These are phyloP conservation scores for Suillus ampliporus DNA, from an alignment of 768 basidiomycete genomes.

Conservation along the genomic window DNA sequence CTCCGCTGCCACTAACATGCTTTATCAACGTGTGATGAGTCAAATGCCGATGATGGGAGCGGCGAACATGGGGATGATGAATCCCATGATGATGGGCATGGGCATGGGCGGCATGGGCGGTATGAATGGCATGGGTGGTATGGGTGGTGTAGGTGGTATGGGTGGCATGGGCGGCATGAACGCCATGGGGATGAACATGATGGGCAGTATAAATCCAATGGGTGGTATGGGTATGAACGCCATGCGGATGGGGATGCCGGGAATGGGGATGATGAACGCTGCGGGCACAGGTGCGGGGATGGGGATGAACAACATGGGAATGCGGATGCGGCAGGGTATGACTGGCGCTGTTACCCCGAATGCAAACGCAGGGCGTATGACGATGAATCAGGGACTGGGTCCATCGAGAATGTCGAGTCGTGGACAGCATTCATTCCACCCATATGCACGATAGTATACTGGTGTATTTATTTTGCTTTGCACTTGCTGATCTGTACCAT, in stretches of 20 bases:
- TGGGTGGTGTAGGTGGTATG: slow-evolving; percentile 21
- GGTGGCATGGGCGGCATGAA: slow-evolving; percentile 29
- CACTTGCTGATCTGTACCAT: slow-evolving; percentile 32
- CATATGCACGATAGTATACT: slow-evolving; percentile 59
- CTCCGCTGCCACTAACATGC: slow-evolving; percentile 36
- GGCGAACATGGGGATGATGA: slow-evolving; percentile 57
- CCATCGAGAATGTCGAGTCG: slow-evolving; percentile 54
- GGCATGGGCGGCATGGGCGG: slow-evolving; percentile 53
- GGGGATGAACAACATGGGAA: slow-evolving; percentile 46
- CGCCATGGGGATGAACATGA: slow-evolving; percentile 40
- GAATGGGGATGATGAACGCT: slow-evolving; percentile 43
- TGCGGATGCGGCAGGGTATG: slow-evolving; percentile 43
- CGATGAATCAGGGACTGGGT: slow-evolving; percentile 49
- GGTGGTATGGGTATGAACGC: slow-evolving; percentile 20
- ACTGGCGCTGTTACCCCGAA: slow-evolving; percentile 33
- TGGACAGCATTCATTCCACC: slow-evolving; percentile 68
- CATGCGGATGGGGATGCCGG: slow-evolving; percentile 33
- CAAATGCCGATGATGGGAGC: slow-evolving; percentile 51
- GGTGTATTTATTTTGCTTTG: slow-evolving; percentile 7
- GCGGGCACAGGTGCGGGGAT: slow-evolving; percentile 30
- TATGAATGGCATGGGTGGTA: slow-evolving; percentile 39
- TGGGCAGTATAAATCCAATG: slow-evolving; percentile 29
- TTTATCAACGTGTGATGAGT: slow-evolving; percentile 44
- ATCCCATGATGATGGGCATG: slow-evolving; percentile 54
- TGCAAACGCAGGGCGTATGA: slow-evolving; percentile 44